Evolutionary conservation across 495 filamentous ascomycete species (phyloP).

Genomic region (Xanthoparmelia taractica): DNA sequence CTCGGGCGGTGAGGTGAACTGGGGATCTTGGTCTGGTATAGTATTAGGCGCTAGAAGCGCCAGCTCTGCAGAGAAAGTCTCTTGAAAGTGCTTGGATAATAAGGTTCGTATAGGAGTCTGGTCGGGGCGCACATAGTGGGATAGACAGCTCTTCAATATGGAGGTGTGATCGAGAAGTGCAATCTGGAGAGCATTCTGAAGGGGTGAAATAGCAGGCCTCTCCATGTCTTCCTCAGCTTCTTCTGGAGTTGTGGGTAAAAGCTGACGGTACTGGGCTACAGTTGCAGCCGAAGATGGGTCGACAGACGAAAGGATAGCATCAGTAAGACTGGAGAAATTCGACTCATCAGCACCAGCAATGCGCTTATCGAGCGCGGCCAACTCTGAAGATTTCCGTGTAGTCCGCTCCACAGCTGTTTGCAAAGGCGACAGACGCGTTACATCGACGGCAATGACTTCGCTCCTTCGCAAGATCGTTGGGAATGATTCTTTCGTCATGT

Average conservation of each 20-base stretch:
- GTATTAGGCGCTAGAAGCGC: slow-evolving; percentile 28
- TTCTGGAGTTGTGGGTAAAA: slow-evolving; percentile 48
- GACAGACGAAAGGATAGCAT: slow-evolving; percentile 65
- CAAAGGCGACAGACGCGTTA: slow-evolving; percentile 59
- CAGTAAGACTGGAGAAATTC: slow-evolving; percentile 56
- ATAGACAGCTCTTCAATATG: slow-evolving; percentile 73
- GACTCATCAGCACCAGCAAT: slow-evolving; percentile 66
- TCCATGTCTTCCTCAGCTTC: slow-evolving; percentile 41
- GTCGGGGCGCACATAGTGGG: slow-evolving; percentile 53
- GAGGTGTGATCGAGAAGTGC: slow-evolving; percentile 85
- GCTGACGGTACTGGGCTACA: slow-evolving; percentile 64
- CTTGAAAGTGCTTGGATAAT: slow-evolving; percentile 40
- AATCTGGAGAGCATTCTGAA: slow-evolving; percentile 70
- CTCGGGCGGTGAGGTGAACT: slow-evolving; percentile 27
- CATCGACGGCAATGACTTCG: slow-evolving; percentile 67
- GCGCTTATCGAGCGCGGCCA: slow-evolving; percentile 64
- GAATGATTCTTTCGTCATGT: slow-evolving; percentile 76
- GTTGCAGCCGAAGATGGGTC: slow-evolving; percentile 58
- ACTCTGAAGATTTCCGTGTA: slow-evolving; percentile 79
- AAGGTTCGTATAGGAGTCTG: slow-evolving; percentile 53
- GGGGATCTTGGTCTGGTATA: slow-evolving; percentile 21
- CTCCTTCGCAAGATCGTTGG: slow-evolving; percentile 85
- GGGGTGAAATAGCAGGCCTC: slow-evolving; percentile 40
- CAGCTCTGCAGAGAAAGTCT: slow-evolving; percentile 45
- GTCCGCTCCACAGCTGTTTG: slow-evolving; percentile 90